These are phyloP conservation scores for Trichoderma lentiforme DNA, from an alignment of 2,329 filamentous ascomycete genomes.

Conservation along the genomic window DNA sequence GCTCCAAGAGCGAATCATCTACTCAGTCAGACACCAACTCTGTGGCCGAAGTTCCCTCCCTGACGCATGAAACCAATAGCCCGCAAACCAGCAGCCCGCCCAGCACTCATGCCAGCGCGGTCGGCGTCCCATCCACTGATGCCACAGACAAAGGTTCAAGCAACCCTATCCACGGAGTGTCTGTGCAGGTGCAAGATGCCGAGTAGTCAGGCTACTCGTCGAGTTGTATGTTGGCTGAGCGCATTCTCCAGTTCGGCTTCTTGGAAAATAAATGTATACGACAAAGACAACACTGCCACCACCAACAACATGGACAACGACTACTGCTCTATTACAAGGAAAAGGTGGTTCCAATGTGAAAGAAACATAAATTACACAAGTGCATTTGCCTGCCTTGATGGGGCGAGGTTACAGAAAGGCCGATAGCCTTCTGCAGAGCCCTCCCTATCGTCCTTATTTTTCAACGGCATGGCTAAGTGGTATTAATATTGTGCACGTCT, in stretches of 20 bases:
- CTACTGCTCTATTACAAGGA: not conserved
- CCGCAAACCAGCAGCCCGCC: conserved; percentile 64
- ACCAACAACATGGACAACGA: not conserved
- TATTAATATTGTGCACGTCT: conserved; percentile 4
- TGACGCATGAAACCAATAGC: conserved; percentile 67
- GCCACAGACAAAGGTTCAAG: conserved; percentile 24
- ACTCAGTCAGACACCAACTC: conserved; percentile 47
- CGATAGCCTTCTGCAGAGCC: not conserved
- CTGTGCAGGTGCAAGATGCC: conserved; percentile 29
- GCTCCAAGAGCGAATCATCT: conserved; percentile 33
- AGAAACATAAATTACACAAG: not conserved
- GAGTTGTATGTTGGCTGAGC: not conserved
- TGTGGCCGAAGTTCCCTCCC: conserved; percentile 59
- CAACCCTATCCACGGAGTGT: conserved; percentile 19
- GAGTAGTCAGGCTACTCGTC: conserved; percentile 27
- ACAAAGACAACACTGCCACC: not conserved
- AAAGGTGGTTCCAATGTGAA: not conserved
- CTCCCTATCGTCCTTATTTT: not conserved
- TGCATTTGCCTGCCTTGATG: not conserved
- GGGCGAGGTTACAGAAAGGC: not conserved
- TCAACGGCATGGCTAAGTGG: not conserved
- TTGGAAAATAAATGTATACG: conserved; percentile 15
- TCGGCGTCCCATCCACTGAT: conserved; percentile 37
- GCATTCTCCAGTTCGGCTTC: not conserved
- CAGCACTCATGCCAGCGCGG: conserved; percentile 59